Evolutionary conservation across 441 rosid species (phyloP), one percentile per base, ranked within the genome.

Genomic region (Adansonia rubrostipa): DNA sequence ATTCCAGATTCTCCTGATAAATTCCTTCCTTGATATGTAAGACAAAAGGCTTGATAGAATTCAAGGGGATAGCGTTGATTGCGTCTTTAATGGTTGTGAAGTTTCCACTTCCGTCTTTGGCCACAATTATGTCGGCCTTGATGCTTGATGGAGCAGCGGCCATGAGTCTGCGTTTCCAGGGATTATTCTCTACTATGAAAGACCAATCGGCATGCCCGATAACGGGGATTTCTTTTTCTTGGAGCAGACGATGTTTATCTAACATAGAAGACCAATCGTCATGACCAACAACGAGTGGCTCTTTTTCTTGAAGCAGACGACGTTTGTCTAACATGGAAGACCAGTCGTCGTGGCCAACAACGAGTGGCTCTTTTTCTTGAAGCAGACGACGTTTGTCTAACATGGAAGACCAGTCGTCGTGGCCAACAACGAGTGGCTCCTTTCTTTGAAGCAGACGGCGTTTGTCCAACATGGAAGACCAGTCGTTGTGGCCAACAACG

Each of bases 51-150:
- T 70, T 68, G n/a, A 13, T 54, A 82, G 42, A 69, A 73, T 64
- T 73, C 48, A 0, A 70, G 53, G 83, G 88, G 28, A 93, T 71
- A 5, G 0, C 4, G 0, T 0, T 0, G 77, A 94, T 5, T 2
- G 95, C 97, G 10, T 83, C 87, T 11, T 53, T 81, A 84, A 94
- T 87, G 33, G 95, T 93, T 2, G 70, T 77, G 79, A 76, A 89
- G 65, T 90, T 73, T 13, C 98, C 98, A n/a, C 92, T 90, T 19
- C 98, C 97, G 40, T 94, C 97, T 50, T 92, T 82, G 0, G 97
- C 97, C 33, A 94, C 95, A 5, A 86, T 81, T 2, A 92, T 44
- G 76, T 88, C 79, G 0, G 94, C 86, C 78, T 84, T 85, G 22
- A 71, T 13, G 3, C 5, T 14, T 2, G 74, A 51, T 15, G 24